Evolutionary conservation across 2,329 filamentous ascomycete species (phyloP).

Genomic region (Aspergillus persii): DNA sequence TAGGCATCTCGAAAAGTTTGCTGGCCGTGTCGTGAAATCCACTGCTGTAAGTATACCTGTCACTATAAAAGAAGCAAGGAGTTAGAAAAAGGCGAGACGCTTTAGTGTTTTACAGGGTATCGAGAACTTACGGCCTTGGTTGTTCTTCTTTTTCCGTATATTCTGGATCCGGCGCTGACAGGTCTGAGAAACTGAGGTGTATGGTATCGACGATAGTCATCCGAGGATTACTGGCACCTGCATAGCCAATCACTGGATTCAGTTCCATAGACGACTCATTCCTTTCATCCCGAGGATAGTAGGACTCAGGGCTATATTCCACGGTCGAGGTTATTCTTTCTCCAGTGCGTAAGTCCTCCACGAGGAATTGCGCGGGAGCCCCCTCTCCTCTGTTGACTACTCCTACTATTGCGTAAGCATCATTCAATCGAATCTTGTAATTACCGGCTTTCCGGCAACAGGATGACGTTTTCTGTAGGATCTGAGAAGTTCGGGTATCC

Average conservation of each 20-base stretch:
- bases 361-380: not conserved
- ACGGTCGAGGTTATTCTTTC: constrained; percentile 1
- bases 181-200: not conserved
- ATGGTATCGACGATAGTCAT: constrained; percentile 8
- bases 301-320: not conserved
- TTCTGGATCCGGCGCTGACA: not conserved
- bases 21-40: not conserved
- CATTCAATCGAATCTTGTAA: constrained; percentile 13
- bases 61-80: not conserved
- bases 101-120: not conserved
- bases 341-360: constrained; percentile 13
- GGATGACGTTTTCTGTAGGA: constrained; percentile 10
- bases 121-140: constrained; percentile 1
- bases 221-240: not conserved
- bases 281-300: not conserved
- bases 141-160: not conserved
- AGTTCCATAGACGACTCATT: not conserved
- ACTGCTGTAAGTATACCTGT: not conserved
- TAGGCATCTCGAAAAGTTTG: constrained; percentile 8
- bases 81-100: not conserved
- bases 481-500: constrained; percentile 14
- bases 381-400: not conserved
- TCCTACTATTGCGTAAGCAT: constrained; percentile 14
- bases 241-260: constrained; percentile 13
- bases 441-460: constrained; percentile 10